phyloP scores from a whole-genome alignment of 208 protist species.

The Acanthamoeba healyi region DNA sequence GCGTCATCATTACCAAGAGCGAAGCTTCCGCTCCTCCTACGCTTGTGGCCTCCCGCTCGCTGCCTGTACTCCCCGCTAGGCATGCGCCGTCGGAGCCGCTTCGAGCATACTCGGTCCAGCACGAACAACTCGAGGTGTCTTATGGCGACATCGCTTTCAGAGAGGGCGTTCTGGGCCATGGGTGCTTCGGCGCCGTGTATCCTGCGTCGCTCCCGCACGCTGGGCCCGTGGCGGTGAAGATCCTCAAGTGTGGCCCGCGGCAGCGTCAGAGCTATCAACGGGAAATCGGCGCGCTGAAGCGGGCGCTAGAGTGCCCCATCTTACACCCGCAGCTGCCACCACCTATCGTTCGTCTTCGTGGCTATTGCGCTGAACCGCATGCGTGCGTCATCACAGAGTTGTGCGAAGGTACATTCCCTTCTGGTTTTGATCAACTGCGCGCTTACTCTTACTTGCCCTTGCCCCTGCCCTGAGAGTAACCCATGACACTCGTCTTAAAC shows the following conservation, averaged over 20 bases:
- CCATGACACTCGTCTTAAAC: not conserved
- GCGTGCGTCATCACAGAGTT: not conserved
- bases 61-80: not conserved
- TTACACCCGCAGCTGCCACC: not conserved
- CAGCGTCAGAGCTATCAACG: not conserved
- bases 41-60: not conserved
- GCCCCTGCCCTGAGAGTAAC: not conserved
- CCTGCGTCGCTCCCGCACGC: not conserved
- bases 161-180: not conserved
- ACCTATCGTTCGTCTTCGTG: not conserved
- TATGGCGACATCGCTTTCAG: not conserved
- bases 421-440: too few species aligned
- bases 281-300: not conserved
- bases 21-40: too few species aligned
- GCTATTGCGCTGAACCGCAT: slow-evolving; percentile 4
- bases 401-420: not conserved
- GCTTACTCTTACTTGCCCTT: not conserved
- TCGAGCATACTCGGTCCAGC: too few species aligned
- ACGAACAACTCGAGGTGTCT: not conserved
- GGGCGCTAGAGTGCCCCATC: not conserved
- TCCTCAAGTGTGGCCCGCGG: not conserved
- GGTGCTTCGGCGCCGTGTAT: slow-evolving; percentile 6
- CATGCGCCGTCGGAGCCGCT: too few species aligned
- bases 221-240: slow-evolving; percentile 28
- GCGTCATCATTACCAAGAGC: not conserved